phyloP scores from a whole-genome alignment of 192 early-diverging fungal genomes.

The Podochytrium sp. region DNA sequence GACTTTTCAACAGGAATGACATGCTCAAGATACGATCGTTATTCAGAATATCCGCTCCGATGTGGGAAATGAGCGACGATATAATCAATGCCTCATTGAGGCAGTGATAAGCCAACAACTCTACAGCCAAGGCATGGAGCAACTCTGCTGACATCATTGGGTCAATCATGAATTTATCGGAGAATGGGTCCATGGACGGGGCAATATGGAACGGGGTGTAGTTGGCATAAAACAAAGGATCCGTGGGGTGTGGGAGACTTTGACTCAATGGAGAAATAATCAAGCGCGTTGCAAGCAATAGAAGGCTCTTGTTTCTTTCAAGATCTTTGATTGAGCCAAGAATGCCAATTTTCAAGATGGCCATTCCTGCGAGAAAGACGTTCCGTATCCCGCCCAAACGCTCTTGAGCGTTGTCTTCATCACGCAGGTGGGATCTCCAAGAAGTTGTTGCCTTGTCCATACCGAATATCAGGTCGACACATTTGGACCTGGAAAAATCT shows the following conservation, averaged over 20 bases:
- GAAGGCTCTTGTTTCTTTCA: not conserved
- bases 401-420: not conserved
- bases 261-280: not conserved
- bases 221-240: conserved; percentile 1
- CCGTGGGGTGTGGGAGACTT: not conserved
- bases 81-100: conserved; percentile 6
- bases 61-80: not conserved
- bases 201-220: conserved; percentile 1
- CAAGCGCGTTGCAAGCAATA: not conserved
- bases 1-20: not conserved
- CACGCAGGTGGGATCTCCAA: not conserved
- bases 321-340: not conserved
- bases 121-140: not conserved
- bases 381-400: not conserved
- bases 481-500: conserved; percentile 16
- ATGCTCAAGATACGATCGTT: conserved; percentile 5
- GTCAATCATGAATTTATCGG: conserved; percentile 11
- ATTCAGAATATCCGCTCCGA: conserved; percentile 13
- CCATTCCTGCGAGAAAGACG: not conserved
- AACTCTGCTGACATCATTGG: not conserved
- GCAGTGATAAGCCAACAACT: not conserved
- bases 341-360: not conserved
- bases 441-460: not conserved
- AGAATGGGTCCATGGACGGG: not conserved
- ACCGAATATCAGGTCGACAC: conserved; percentile 9